A percentile compares a stretch with the other conserved stretches of the same genome.
phyloP scores from a whole-genome alignment of 2,329 filamentous ascomycete genomes.

The Xylaria multiplex region DNA sequence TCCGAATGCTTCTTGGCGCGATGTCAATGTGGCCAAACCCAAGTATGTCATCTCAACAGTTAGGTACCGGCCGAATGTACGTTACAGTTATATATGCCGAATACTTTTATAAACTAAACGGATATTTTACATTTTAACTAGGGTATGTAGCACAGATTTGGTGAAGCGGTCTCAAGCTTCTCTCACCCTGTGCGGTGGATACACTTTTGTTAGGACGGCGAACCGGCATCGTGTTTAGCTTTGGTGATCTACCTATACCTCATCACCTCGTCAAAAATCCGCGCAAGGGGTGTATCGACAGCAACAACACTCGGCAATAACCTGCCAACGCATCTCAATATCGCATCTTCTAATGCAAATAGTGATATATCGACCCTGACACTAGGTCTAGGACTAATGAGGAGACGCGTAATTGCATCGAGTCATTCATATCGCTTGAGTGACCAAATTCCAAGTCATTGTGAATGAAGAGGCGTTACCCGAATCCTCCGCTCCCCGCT shows the following conservation, averaged over 20 bases:
- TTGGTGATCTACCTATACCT: slow-evolving; percentile 41
- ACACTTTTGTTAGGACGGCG: slow-evolving; percentile 42
- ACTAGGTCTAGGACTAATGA: slow-evolving; percentile 6
- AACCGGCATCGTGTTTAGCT: slow-evolving; percentile 40
- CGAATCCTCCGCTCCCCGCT: slow-evolving; percentile 41
- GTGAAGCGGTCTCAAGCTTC: slow-evolving; percentile 14
- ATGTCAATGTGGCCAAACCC: neutral
- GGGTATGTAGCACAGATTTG: neutral
- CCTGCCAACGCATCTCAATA: slow-evolving; percentile 11
- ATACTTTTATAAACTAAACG: neutral
- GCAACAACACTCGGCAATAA: slow-evolving; percentile 38
- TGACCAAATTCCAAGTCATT: slow-evolving; percentile 39
- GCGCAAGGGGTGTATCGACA: slow-evolving; percentile 33
- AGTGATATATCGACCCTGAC: slow-evolving; percentile 20
- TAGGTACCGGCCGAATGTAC: neutral
- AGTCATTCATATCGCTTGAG: slow-evolving; percentile 33
- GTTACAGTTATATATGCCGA: neutral
- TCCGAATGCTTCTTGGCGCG: slow-evolving; percentile 2
- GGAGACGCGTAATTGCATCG: slow-evolving; percentile 27
- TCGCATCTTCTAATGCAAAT: slow-evolving; percentile 22
- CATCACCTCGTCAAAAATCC: slow-evolving; percentile 42
- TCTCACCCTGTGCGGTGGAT: slow-evolving; percentile 37
- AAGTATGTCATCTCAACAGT: neutral
- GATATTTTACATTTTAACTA: neutral
- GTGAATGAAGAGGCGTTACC: slow-evolving; percentile 37